Conservation (phyloP, 2,329 filamentous ascomycete species). For the Achaetomium macrosporum region DNA sequence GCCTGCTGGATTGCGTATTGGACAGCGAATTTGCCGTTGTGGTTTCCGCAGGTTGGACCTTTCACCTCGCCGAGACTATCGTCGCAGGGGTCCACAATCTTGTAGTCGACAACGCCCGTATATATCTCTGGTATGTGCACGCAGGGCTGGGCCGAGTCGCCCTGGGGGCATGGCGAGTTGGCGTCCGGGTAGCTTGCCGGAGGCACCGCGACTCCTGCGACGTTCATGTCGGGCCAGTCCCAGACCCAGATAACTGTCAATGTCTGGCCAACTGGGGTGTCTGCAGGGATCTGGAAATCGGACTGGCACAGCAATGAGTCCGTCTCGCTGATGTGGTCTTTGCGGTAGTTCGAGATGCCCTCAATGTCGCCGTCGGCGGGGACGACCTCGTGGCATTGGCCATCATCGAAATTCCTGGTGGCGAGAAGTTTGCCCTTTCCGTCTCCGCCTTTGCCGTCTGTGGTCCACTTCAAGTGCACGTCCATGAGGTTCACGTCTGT, state of each 20-base stretch:
- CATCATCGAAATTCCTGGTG: constrained; percentile 80
- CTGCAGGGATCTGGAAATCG: constrained; percentile 66
- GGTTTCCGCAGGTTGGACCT: constrained; percentile 31
- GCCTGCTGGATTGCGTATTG: constrained; percentile 34
- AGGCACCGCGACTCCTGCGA: constrained; percentile 30
- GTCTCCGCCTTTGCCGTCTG: constrained; percentile 75
- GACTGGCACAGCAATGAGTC: constrained; percentile 69
- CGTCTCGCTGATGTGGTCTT: constrained; percentile 44
- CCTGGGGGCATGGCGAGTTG: constrained; percentile 6
- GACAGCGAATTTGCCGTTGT: constrained; percentile 22
- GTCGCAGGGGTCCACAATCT: constrained; percentile 28
- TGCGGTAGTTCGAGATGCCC: constrained; percentile 53
- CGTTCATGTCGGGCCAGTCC: constrained; percentile 71
- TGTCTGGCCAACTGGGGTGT: constrained; percentile 54
- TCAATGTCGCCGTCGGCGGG: constrained; percentile 41
- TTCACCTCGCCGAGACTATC: constrained; percentile 36
- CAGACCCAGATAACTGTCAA: constrained; percentile 95
- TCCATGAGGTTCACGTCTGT: constrained; percentile 45
- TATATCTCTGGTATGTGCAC: constrained; percentile 33
- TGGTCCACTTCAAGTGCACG: constrained; percentile 73
- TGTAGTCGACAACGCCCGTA: constrained; percentile 34
- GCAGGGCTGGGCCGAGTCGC: constrained; percentile 23
- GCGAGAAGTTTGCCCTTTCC: constrained; percentile 69
- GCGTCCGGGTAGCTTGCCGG: constrained; percentile 15
- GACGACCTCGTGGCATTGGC: constrained; percentile 72